Evolutionary conservation across 805 yeast species (phyloP).

Genomic region (Metschnikowia anglica): DNA sequence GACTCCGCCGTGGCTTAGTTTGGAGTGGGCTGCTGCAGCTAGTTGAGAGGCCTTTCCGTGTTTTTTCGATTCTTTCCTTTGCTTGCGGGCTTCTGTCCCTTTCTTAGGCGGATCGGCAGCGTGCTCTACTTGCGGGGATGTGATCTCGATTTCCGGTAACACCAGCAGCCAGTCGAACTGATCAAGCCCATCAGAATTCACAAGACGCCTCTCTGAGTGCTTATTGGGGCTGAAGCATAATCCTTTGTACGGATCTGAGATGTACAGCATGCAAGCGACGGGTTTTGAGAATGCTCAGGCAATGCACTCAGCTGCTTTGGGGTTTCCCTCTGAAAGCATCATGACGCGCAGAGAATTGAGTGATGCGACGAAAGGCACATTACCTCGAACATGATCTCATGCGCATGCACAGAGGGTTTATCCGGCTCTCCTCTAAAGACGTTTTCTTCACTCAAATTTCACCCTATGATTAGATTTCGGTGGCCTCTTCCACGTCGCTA

Average conservation of each 20-base stretch:
- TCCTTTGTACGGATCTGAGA: constrained; percentile 22
- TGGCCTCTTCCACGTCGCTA: constrained; percentile 9
- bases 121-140: neutral
- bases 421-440: neutral
- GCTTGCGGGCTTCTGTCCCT: constrained; percentile 13
- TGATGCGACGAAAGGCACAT: constrained; percentile 5
- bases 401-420: constrained; percentile 8
- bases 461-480: constrained; percentile 1
- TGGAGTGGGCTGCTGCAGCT: constrained; percentile 4
- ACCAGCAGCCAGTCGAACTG: constrained; percentile 15
- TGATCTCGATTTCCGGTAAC: constrained; percentile 8
- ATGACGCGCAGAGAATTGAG: constrained; percentile 8
- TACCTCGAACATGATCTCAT: neutral
- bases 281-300: neutral
- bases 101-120: constrained; percentile 2
- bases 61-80: constrained; percentile 6
- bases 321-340: constrained; percentile 2
- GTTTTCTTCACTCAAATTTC: too few species aligned
- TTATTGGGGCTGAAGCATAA: constrained; percentile 17
- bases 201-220: neutral
- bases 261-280: constrained; percentile 14
- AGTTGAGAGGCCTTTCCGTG: constrained; percentile 1
- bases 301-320: neutral
- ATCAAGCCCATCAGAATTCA: constrained; percentile 15
- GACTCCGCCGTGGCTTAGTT: constrained; percentile 2